Percentiles rank a stretch among this genome's conserved stretches.
phyloP scores from a whole-genome alignment of 371 early-diverging fungal genomes.

The Rhizopus sp. region DNA sequence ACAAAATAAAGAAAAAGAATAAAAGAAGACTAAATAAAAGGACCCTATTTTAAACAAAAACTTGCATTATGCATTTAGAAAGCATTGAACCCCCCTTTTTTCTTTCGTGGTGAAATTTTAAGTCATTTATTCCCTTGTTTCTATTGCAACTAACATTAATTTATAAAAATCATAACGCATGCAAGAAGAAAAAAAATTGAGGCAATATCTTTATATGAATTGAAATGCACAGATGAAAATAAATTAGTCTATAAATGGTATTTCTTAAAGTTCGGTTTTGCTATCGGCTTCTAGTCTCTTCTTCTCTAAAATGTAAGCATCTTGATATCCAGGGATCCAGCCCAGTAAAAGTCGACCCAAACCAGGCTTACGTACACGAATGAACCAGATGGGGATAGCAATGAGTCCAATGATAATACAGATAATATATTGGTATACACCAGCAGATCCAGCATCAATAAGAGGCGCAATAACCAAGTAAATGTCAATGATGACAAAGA shows the following conservation, averaged over 20 bases:
- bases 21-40: not conserved
- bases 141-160: too few species aligned
- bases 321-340: conserved; percentile 41
- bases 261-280: conserved; percentile 2
- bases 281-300: not conserved
- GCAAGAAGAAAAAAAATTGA: not conserved
- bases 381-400: conserved; percentile 41
- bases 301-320: conserved; percentile 21
- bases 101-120: too few species aligned
- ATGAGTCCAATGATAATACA: conserved; percentile 36
- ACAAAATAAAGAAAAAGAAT: not conserved
- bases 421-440: conserved; percentile 39
- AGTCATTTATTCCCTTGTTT: too few species aligned
- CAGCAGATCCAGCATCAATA: conserved; percentile 39
- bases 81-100: too few species aligned
- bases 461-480: conserved; percentile 45
- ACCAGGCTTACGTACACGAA: conserved; percentile 35
- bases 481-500: conserved; percentile 35
- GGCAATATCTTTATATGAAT: not conserved
- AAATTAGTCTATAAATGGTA: not conserved
- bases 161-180: too few species aligned
- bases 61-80: too few species aligned
- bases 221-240: conserved; percentile 3
- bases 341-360: conserved; percentile 36
- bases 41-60: too few species aligned